Evolutionary conservation across 805 yeast species (phyloP).

Genomic region (Wickerhamiella kurtzmanii): DNA sequence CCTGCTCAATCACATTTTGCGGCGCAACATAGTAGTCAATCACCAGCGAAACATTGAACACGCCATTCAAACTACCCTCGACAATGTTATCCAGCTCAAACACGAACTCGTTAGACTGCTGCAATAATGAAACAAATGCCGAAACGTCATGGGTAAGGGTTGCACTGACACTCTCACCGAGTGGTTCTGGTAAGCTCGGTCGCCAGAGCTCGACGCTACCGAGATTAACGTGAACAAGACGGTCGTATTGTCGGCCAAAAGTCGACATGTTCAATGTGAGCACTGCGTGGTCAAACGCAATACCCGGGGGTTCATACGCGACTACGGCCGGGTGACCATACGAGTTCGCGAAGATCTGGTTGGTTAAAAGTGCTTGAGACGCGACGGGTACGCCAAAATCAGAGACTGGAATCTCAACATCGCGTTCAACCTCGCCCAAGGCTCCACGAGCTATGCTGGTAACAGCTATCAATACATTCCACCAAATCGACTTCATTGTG

Average conservation of each 20-base stretch:
- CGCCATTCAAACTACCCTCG: constrained; percentile 43
- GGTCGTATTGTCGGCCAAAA: constrained; percentile 28
- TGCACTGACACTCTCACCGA: constrained; percentile 33
- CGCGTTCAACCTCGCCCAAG: not conserved
- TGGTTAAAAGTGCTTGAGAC: constrained; percentile 10
- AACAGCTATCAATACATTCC: no score
- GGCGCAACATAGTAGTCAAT: constrained; percentile 34
- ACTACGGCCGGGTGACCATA: constrained; percentile 23
- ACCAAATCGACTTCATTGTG: no score
- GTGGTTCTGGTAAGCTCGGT: constrained; percentile 64
- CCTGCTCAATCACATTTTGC: not conserved
- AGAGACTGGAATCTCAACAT: constrained; percentile 16
- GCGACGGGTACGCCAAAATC: constrained; percentile 11
- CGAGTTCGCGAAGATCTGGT: constrained; percentile 22
- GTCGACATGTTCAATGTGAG: constrained; percentile 23
- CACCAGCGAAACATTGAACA: constrained; percentile 38
- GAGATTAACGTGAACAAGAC: constrained; percentile 33
- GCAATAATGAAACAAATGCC: constrained; percentile 38
- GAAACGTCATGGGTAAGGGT: constrained; percentile 56
- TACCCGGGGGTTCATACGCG: constrained; percentile 23
- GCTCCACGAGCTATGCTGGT: not conserved
- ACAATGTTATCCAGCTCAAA: constrained; percentile 51
- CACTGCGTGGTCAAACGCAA: constrained; percentile 24
- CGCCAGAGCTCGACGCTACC: constrained; percentile 58
- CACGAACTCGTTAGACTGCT: constrained; percentile 27